These are phyloP conservation scores for Yarrowia galli DNA, from an alignment of 1,139 yeast genomes.

Conservation along the genomic window DNA sequence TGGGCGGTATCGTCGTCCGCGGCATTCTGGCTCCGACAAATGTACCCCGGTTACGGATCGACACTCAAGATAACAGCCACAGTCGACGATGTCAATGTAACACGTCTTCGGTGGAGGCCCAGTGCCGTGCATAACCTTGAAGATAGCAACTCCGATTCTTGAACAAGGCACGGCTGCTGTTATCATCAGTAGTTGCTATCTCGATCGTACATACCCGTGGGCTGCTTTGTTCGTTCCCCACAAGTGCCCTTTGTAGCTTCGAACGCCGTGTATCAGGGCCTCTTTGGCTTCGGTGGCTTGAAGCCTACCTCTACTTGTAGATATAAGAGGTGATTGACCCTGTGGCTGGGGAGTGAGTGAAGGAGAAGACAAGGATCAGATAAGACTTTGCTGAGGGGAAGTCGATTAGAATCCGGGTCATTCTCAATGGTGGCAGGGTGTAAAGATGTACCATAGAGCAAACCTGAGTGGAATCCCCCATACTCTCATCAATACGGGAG, in stretches of 20 bases:
- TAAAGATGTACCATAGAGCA: no score
- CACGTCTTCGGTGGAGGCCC: constrained; percentile 1
- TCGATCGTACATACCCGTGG: constrained; percentile 1
- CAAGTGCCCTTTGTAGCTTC: neutral
- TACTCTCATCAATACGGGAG: neutral
- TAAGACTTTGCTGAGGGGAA: neutral
- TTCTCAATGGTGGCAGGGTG: neutral
- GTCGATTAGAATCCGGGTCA: neutral
- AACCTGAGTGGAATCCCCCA: no score
- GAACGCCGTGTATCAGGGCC: neutral
- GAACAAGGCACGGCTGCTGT: neutral
- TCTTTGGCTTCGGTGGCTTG: constrained; percentile 2
- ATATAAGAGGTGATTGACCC: neutral
- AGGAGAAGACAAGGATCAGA: neutral
- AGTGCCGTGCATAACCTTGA: constrained; percentile 31
- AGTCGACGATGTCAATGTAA: constrained; percentile 21
- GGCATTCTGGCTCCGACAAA: neutral
- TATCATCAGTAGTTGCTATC: neutral
- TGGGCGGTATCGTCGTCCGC: neutral
- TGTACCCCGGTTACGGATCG: neutral
- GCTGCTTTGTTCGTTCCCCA: neutral
- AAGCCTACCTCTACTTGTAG: neutral
- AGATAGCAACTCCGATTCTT: neutral
- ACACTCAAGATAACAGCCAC: neutral
- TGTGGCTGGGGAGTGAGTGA: neutral